A percentile compares a stretch with the other conserved stretches of the same genome.
These are phyloP conservation scores for Linnemannia hyalina DNA, from an alignment of 192 early-diverging fungal species.

Conservation along the genomic window DNA sequence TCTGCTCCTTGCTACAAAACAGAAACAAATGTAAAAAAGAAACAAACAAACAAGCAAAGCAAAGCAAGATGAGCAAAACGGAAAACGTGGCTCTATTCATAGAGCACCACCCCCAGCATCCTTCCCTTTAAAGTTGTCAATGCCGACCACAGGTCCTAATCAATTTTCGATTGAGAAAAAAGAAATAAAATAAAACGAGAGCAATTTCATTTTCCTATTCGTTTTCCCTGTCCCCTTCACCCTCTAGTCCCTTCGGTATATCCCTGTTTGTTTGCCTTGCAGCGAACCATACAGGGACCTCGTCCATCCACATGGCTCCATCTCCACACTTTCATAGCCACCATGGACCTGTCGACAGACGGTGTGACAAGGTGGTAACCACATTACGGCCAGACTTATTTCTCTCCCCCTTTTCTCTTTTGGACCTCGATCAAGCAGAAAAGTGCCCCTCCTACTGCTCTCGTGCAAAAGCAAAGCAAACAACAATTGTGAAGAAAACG, in stretches of 20 bases:
- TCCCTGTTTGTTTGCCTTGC: neutral
- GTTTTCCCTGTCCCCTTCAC: neutral
- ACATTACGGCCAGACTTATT: too few relatives aligned
- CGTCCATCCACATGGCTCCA: neutral
- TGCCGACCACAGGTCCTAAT: too few relatives aligned
- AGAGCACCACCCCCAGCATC: neutral
- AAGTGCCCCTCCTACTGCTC: neutral
- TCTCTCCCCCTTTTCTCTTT: neutral
- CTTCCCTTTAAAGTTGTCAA: neutral
- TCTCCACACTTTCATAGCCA: neutral
- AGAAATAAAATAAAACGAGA: constrained; percentile 3
- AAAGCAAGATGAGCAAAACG: too few relatives aligned
- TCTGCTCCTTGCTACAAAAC: too few relatives aligned
- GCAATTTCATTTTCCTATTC: neutral
- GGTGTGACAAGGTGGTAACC: neutral
- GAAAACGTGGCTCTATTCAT: constrained; percentile 12
- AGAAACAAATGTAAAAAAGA: too few relatives aligned
- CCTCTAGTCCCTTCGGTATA: neutral
- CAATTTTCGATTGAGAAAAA: neutral
- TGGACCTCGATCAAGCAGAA: neutral
- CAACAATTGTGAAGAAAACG: neutral
- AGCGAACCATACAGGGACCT: neutral
- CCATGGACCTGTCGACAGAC: neutral
- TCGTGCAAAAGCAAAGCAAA: neutral
- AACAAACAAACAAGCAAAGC: too few relatives aligned